Percentiles rank a stretch among this genome's conserved stretches.
Evolutionary conservation across 129 eudicot genomes (phyloP).

Genomic region (Escallonia herrerae): DNA sequence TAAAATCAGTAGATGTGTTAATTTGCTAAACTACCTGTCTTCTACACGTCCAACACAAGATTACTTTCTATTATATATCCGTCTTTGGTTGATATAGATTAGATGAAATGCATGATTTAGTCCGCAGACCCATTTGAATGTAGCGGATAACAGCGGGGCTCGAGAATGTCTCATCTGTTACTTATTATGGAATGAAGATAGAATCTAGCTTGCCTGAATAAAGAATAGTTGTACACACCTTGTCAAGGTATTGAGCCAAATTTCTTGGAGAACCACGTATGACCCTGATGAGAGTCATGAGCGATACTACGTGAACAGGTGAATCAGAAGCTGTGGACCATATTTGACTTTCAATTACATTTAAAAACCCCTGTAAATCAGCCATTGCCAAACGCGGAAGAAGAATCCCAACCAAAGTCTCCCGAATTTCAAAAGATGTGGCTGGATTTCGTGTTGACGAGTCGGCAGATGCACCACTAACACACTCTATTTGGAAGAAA

Average conservation of each 20-base stretch:
- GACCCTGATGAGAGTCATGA: constrained; percentile 74
- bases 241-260: constrained; percentile 80
- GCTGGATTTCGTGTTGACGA: constrained; percentile 29
- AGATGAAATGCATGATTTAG: too few relatives aligned
- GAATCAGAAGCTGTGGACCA: constrained; percentile 99
- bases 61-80: too few relatives aligned
- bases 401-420: constrained; percentile 62
- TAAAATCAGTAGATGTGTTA: too few relatives aligned
- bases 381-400: constrained; percentile 97
- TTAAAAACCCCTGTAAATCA: constrained; percentile 65
- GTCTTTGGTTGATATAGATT: too few relatives aligned
- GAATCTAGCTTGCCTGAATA: neutral
- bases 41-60: neutral
- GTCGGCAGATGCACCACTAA: constrained; percentile 42
- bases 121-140: too few relatives aligned
- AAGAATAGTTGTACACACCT: constrained; percentile 46
- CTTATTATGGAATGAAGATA: neutral
- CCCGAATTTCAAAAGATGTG: constrained; percentile 56
- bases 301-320: constrained; percentile 86
- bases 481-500: constrained; percentile 81
- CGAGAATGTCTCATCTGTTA: neutral
- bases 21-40: too few relatives aligned
- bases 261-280: constrained; percentile 90
- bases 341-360: constrained; percentile 83
- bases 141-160: too few relatives aligned